Conservation (phyloP, 1,284 basidiomycete genomes). For the Apiotrichum akiyoshidainum region DNA sequence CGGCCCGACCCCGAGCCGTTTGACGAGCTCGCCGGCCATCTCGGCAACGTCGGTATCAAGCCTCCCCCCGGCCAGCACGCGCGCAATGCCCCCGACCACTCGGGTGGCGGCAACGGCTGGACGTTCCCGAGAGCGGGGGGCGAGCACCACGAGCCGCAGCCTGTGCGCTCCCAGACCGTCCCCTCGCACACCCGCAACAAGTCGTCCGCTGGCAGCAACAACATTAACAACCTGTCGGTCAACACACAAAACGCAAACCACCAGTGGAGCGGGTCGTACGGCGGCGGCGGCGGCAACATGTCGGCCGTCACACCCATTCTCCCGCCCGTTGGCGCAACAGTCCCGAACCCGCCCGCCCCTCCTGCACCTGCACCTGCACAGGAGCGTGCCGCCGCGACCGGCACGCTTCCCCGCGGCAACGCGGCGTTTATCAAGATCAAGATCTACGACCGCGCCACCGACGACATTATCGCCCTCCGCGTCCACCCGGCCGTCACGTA, state of each 20-base stretch:
- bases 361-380: not conserved
- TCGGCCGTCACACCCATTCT: slow-evolving; percentile 3
- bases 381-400: not conserved
- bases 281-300: not conserved
- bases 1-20: slow-evolving; percentile 43
- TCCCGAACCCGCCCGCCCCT: slow-evolving; percentile 1
- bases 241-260: not conserved
- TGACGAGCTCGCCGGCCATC: slow-evolving; percentile 62
- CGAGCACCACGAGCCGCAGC: not conserved
- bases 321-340: slow-evolving; percentile 11
- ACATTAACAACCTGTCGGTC: not conserved
- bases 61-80: not conserved
- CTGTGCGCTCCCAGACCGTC: not conserved
- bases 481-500: slow-evolving; percentile 90
- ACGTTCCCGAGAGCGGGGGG: not conserved
- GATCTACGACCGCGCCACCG: slow-evolving; percentile 84
- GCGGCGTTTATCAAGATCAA: slow-evolving; percentile 91
- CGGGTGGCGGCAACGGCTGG: slow-evolving; percentile 6
- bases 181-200: slow-evolving; percentile 5
- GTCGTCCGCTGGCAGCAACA: not conserved
- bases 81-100: slow-evolving; percentile 1
- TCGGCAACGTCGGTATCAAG: slow-evolving; percentile 27
- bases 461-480: slow-evolving; percentile 95
- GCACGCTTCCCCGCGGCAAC: not conserved
- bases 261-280: not conserved